Conservation (phyloP, 2,329 filamentous ascomycete species). For the Trichoderma sp. region DNA sequence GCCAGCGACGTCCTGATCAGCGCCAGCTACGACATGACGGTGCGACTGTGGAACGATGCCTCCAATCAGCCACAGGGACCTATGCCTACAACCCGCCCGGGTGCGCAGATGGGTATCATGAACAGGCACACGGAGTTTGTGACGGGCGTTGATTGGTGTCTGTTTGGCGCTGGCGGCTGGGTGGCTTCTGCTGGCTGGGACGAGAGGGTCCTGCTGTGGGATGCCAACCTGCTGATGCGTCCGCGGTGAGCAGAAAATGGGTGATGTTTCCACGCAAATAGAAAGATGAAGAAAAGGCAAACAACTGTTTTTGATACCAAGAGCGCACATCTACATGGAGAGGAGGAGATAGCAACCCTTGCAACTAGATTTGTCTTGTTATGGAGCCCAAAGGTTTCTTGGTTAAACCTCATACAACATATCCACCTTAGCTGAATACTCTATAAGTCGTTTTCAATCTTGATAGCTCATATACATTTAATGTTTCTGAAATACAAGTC, state of each 20-base stretch:
- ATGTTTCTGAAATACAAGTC: constrained; percentile 15
- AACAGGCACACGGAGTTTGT: constrained; percentile 93
- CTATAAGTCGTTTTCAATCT: not conserved
- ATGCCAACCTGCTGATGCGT: constrained; percentile 64
- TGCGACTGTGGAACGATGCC: constrained; percentile 87
- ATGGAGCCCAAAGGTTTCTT: not conserved
- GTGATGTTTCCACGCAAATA: not conserved
- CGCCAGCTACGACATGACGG: constrained; percentile 98
- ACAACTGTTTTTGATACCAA: not conserved
- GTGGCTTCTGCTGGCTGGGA: constrained; percentile 95
- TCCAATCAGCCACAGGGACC: constrained; percentile 47
- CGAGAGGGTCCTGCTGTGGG: constrained; percentile 88
- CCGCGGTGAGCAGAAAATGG: constrained; percentile 31
- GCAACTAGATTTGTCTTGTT: not conserved
- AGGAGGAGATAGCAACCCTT: not conserved
- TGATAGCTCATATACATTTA: constrained; percentile 1
- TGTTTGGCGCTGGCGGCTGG: constrained; percentile 96
- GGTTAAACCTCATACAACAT: not conserved
- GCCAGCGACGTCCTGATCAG: constrained; percentile 84
- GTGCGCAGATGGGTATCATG: constrained; percentile 82
- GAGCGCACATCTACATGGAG: not conserved
- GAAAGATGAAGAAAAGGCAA: not conserved
- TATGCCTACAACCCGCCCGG: constrained; percentile 51
- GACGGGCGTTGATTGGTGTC: constrained; percentile 95
- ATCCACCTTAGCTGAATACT: not conserved